Percentiles rank a stretch among this genome's conserved stretches.
These are phyloP conservation scores for Fraxinus ornus DNA, from an alignment of 305 asterid genomes.

Conservation along the genomic window DNA sequence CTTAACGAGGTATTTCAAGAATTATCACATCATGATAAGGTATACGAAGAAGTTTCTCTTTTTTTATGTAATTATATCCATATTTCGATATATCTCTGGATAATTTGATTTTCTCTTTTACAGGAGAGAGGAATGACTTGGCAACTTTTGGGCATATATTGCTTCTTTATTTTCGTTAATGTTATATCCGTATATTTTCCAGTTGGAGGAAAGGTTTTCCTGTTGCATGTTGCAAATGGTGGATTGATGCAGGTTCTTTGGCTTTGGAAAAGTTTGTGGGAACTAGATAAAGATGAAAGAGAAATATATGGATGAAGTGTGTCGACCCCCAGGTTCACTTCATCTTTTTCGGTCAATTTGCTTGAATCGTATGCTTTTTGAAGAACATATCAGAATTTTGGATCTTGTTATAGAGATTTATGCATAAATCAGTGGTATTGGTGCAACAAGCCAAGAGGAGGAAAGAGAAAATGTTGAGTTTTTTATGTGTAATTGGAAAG, in stretches of 20 bases:
- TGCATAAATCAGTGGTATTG: background rate
- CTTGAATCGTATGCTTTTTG: background rate
- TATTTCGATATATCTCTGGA: background rate
- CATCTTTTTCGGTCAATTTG: background rate
- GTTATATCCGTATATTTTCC: constrained; percentile 23
- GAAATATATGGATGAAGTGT: constrained; percentile 26
- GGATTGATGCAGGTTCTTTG: constrained; percentile 59
- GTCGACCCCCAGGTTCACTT: constrained; percentile 4
- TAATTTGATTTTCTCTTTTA: constrained; percentile 20
- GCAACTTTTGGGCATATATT: constrained; percentile 42
- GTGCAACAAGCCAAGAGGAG: background rate
- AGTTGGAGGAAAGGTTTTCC: constrained; percentile 34
- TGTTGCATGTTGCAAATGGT: constrained; percentile 59
- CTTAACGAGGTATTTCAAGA: constrained; percentile 47
- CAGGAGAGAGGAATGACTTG: constrained; percentile 39
- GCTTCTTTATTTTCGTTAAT: constrained; percentile 50
- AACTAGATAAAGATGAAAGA: constrained; percentile 23
- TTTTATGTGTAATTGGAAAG: background rate
- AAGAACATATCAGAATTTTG: background rate
- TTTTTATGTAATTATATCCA: background rate
- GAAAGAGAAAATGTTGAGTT: background rate
- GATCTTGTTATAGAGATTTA: background rate
- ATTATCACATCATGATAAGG: constrained; percentile 36
- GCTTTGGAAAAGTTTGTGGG: constrained; percentile 37
- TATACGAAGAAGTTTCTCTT: background rate